phyloP scores from a whole-genome alignment of 2,329 filamentous ascomycete species.

The Penicillium italicum region DNA sequence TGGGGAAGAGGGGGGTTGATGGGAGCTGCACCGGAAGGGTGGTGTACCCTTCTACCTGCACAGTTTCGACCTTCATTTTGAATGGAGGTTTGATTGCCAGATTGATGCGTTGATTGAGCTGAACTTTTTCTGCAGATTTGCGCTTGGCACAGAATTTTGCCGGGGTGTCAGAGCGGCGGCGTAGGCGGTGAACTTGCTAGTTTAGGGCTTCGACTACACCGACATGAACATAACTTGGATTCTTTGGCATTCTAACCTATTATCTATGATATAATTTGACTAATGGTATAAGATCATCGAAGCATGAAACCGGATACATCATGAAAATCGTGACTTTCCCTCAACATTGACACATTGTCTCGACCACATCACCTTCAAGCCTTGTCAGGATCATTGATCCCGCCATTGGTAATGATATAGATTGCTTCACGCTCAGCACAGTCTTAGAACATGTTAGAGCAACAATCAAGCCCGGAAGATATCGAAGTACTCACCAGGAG shows the following conservation, averaged over 20 bases:
- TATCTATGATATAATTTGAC: neutral
- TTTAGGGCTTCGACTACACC: neutral
- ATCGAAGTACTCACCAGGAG: conserved; percentile 50
- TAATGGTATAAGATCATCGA: neutral
- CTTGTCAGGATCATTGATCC: conserved; percentile 66
- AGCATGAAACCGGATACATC: neutral
- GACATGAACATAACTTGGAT: neutral
- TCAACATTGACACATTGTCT: neutral
- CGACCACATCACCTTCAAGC: conserved; percentile 34
- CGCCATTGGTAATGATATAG: conserved; percentile 67
- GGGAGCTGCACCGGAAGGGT: conserved; percentile 67
- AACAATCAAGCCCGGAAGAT: accelerated
- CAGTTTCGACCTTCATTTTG: conserved; percentile 37
- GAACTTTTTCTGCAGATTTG: conserved; percentile 21
- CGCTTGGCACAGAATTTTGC: conserved; percentile 22
- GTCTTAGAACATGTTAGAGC: conserved; percentile 42
- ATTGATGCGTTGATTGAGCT: conserved; percentile 7
- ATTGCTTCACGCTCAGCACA: conserved; percentile 67
- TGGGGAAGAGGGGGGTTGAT: conserved; percentile 58
- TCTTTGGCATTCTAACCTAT: neutral
- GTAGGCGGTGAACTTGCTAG: conserved; percentile 12
- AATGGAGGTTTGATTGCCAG: conserved; percentile 7
- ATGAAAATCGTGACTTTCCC: neutral
- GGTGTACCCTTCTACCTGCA: conserved; percentile 59
- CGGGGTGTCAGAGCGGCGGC: conserved; percentile 11